A percentile compares a stretch with the other conserved stretches of the same genome.
phyloP scores from a whole-genome alignment of 495 filamentous ascomycete genomes.

The Talaromyces borbonicus region DNA sequence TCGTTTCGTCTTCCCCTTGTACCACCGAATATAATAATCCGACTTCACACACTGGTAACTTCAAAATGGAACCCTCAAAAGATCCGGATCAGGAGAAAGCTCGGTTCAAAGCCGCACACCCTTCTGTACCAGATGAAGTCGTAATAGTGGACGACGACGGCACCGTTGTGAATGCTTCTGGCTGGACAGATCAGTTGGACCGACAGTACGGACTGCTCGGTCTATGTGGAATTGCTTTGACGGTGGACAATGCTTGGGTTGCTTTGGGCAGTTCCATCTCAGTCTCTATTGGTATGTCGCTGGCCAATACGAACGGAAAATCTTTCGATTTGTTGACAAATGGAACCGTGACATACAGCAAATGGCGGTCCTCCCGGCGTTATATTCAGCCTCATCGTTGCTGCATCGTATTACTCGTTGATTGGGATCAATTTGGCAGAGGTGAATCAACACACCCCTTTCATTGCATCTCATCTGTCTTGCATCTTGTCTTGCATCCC shows the following conservation, averaged over 20 bases:
- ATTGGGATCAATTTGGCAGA: slow-evolving; percentile 34
- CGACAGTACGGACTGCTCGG: slow-evolving; percentile 34
- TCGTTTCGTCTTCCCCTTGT: too few relatives aligned
- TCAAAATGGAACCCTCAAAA: too few relatives aligned
- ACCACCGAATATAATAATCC: too few relatives aligned
- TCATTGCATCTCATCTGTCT: too few relatives aligned
- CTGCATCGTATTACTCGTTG: slow-evolving; percentile 31
- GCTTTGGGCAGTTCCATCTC: slow-evolving; percentile 43
- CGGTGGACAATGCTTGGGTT: slow-evolving; percentile 36
- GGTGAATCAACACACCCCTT: slow-evolving; percentile 12
- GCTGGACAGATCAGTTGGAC: slow-evolving; percentile 35
- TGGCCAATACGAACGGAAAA: background rate
- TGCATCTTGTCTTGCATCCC: too few relatives aligned
- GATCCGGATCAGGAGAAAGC: background rate
- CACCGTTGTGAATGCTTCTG: slow-evolving; percentile 30
- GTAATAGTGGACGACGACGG: slow-evolving; percentile 5
- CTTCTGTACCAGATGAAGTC: slow-evolving; percentile 1
- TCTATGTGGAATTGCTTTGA: slow-evolving; percentile 31
- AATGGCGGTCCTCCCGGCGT: slow-evolving; percentile 38
- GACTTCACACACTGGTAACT: too few relatives aligned
- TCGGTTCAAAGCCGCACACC: too few relatives aligned
- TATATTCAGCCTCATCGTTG: slow-evolving; percentile 33
- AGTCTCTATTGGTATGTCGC: slow-evolving; percentile 38
- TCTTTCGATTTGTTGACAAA: background rate
- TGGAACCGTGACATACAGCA: too few relatives aligned